phyloP scores from a whole-genome alignment of 345 rosid species.

The Leavenworthia alabamica region DNA sequence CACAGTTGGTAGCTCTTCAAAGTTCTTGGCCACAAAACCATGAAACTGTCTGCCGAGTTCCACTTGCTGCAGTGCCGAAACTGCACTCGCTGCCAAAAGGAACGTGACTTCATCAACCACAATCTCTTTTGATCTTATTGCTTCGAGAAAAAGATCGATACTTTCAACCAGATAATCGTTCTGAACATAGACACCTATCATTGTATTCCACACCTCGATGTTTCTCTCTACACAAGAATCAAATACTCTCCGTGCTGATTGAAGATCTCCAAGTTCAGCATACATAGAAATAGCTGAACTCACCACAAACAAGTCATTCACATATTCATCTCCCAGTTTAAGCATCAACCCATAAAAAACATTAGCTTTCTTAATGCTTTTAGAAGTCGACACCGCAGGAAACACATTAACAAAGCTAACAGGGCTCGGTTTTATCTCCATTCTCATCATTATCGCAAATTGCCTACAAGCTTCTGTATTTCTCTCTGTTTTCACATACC shows the following conservation, averaged over 20 bases:
- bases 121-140: constrained; percentile 39
- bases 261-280: constrained; percentile 63
- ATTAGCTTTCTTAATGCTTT: constrained; percentile 43
- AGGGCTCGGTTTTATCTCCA: constrained; percentile 56
- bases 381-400: constrained; percentile 55
- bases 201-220: constrained; percentile 80
- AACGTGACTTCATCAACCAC: constrained; percentile 60
- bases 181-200: constrained; percentile 67
- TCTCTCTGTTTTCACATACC: constrained; percentile 73
- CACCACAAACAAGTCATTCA: constrained; percentile 58
- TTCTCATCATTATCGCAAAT: constrained; percentile 56
- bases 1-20: constrained; percentile 38
- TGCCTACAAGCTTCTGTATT: constrained; percentile 45
- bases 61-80: constrained; percentile 61
- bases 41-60: constrained; percentile 59
- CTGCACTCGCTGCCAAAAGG: constrained; percentile 54
- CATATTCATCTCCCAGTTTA: constrained; percentile 54
- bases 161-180: constrained; percentile 41
- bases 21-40: constrained; percentile 55
- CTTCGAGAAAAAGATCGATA: constrained; percentile 54
- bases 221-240: constrained; percentile 50
- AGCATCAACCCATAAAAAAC: constrained; percentile 58
- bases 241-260: constrained; percentile 57
- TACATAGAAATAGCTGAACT: constrained; percentile 64
- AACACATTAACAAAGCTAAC: constrained; percentile 76